Evolutionary conservation across 1,139 yeast genomes (phyloP), one percentile per base, ranked within the genome.

Genomic region (Kodamaea arcana): DNA sequence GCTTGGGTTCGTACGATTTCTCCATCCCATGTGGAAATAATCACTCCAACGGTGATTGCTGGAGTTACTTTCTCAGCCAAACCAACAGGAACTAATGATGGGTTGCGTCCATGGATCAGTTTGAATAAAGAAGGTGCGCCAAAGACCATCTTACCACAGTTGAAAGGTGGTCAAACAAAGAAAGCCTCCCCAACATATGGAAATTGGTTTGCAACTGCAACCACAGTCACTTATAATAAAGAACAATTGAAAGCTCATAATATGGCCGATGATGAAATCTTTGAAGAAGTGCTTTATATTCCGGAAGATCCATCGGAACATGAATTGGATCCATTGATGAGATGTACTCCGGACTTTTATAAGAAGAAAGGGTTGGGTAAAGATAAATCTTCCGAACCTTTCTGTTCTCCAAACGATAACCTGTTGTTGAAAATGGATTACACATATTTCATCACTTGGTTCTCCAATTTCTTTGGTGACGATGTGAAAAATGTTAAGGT

Each of bases 281-380:
- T 71, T 48, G 72, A 66, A 36, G 86, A 84, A 44, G 78, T 74
- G 29, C 50, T 60, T 29, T 69, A 58, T 50, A 52, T 73, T 15
- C 80, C 76, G 3, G 94, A 85, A 54, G 94, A 84, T 55, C 68
- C 72, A 13, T 74, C 84, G 1, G 82, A 84, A 50, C 80, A 77
- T 29, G 61, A 71, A 15, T 68, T 87, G 52, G 83, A 80, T 50
- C 96, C 96, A 0, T 58, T 87, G 36, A 74, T 85, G 49, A 72
- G 96, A 58, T 87, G 96, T 60, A 83, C 90, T 3, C 96, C 96
- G 1, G 83, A 82, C 35, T 58, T 72, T 31, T 87, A 83, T 54
- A 69, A 67, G 50, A 73, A 72, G 47, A 83, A 79, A 55, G 92
- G 92, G 8, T 39, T 66, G 29, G 80, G 78, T 24, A 77, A 76